A percentile compares a stretch with the other conserved stretches of the same genome.
phyloP scores from a whole-genome alignment of 768 basidiomycete species.

The Saitozyma podzolica region DNA sequence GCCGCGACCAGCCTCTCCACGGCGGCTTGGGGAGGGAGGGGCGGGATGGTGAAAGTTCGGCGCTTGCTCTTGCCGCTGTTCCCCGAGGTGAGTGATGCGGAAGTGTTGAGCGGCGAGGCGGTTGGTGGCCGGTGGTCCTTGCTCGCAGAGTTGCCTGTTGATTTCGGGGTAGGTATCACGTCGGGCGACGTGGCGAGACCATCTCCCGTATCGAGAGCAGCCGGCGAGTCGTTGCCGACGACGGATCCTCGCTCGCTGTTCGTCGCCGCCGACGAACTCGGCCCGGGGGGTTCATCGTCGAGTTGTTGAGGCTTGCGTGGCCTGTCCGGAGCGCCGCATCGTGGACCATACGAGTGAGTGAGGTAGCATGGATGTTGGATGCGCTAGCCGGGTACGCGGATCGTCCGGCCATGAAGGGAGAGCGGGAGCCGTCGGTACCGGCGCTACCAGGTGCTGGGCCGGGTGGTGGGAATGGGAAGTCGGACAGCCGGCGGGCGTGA shows the following conservation, averaged over 20 bases:
- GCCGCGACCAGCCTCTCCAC: slow-evolving; percentile 52
- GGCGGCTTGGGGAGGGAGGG: slow-evolving; percentile 51
- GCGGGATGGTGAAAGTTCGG: slow-evolving; percentile 43
- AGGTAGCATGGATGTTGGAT: slow-evolving; percentile 17
- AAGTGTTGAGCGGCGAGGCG: slow-evolving; percentile 14
- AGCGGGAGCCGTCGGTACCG: slow-evolving; percentile 16
- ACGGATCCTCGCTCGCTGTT: slow-evolving; percentile 33
- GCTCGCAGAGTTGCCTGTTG: slow-evolving; percentile 5
- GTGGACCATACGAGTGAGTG: slow-evolving; percentile 46
- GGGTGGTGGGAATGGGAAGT: slow-evolving; percentile 23
- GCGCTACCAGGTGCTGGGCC: slow-evolving; percentile 1
- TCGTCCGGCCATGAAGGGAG: slow-evolving; percentile 13
- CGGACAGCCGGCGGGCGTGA: slow-evolving; percentile 20
- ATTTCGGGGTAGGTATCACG: slow-evolving; percentile 11
- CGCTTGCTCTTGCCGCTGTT: slow-evolving; percentile 17
- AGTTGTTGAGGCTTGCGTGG: slow-evolving; percentile 19
- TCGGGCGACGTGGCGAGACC: slow-evolving; percentile 15
- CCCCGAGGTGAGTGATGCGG: slow-evolving; percentile 3
- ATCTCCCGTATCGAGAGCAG: neutral
- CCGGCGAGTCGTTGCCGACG: neutral
- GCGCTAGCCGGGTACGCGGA: no score
- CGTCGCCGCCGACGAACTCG: slow-evolving; percentile 2
- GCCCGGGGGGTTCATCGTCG: slow-evolving; percentile 2
- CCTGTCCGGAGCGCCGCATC: slow-evolving; percentile 47
- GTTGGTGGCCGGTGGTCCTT: slow-evolving; percentile 11